Evolutionary conservation across 1,284 basidiomycete genomes (phyloP), one percentile per base, ranked within the genome.

Genomic region (Microbotryum saponariae): DNA sequence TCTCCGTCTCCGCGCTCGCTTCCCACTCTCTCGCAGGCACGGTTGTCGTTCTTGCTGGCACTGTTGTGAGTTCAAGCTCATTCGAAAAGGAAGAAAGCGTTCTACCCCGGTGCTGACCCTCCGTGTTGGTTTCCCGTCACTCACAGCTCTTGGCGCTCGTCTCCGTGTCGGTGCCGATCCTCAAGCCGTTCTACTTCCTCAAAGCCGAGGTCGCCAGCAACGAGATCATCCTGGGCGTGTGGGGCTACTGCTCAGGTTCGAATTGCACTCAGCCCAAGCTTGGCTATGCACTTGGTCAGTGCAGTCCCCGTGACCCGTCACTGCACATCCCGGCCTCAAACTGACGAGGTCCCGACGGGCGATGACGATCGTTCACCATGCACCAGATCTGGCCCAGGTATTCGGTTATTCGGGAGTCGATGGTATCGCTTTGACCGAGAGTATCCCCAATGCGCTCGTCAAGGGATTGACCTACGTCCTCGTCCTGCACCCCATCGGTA

Each of bases 381-480:
- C 46, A 10, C 18, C 51, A 55, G 62, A 66, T 47, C 45, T 70
- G 14, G 56, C 56, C 1, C 18, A 52, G 6, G 51, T 66, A 5
- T 47, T 66, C 27, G 62, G 60, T 20, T 63, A 63, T 45, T 53
- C 59, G 18, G 59, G 47, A n/a, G 59, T 56, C 42, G 51, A 46
- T 10, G 56, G 53, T 45, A 44, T 46, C 45, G 20, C 20, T 42
- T 42, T 37, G 50, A 55, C 53, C 27, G 37, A 58, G 25, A 60
- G 56, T n/a, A 49, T 71, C 16, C 64, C 66, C 8, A 68, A 63
- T 47, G 54, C 64, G 16, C 66, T 72, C 47, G 66, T 72, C 54
- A 67, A 71, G 58, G 59, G 58, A 52, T 59, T 69, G 51, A 71
- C 71, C 44, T 72, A 72, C 54, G 64, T 68, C 47, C 62, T 72